Evolutionary conservation across 2,329 filamentous ascomycete genomes (phyloP), one percentile per base, ranked within the genome.

Genomic region (Fragosphaeria purpurea): DNA sequence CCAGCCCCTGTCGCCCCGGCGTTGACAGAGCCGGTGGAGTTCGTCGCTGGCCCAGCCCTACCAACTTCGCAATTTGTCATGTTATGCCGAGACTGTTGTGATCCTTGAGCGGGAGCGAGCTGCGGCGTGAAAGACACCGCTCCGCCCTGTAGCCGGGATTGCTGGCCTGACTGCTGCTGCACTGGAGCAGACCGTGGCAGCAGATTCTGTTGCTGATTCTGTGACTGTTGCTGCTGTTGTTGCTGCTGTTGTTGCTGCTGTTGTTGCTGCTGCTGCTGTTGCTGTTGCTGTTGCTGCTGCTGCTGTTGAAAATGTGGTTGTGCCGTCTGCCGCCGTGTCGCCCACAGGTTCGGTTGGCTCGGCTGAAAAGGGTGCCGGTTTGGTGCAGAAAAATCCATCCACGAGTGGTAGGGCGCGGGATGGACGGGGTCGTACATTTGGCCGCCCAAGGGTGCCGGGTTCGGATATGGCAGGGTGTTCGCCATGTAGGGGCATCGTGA

Each of bases 381-480:
- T 33, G 30, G n/a, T 12, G 12, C 4, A 8, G 40, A 34, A 22
- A 37, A 11, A 7, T 37, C 7, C 35, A 37, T 37, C 35, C 35
- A 37, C 35, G 35, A 11, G 35, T 37, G 35, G 11, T 37, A 37
- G 11, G 35, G 35, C 3, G 35, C 12, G 31, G 39, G 7, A 32
- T 56, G 53, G 10, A 57, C 54, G 1, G 56, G 56, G 38, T 57
- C 54, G 51, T 53, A 55, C 1, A 46, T 11, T 13, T 45, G 44
- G 12, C 12, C 10, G 22, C 7, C 37, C 31, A 12, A 34, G 34
- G 32, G 41, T 9, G 41, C 7, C 5, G 13, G 40, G 9, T 31
- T 45, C 35, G 30, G 45, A 7, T 45, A 45, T 30, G 48, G 42
- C 30, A 46, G 41, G 11, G 41, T 5, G 10, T 32, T 40, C 2